These are phyloP conservation scores for Posidonia oceanica DNA, from an alignment of 116 monocot species.

Conservation along the genomic window DNA sequence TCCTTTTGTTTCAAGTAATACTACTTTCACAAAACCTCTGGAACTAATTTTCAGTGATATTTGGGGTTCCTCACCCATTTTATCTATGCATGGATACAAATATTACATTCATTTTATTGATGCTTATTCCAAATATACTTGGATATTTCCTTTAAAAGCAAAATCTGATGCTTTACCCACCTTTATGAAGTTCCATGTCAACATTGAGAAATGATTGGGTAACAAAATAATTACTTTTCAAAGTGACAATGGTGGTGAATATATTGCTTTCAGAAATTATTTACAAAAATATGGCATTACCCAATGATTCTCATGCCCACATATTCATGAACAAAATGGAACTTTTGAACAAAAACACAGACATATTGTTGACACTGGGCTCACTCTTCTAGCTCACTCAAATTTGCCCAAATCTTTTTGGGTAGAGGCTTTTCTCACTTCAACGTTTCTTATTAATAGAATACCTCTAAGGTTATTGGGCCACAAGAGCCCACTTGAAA, in stretches of 20 bases:
- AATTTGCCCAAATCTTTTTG: background rate
- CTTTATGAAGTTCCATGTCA: background rate
- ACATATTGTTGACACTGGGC: background rate
- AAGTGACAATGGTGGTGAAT: background rate
- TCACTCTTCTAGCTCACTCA: background rate
- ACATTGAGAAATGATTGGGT: background rate
- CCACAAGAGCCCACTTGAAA: background rate
- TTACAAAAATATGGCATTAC: background rate
- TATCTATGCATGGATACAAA: too few species aligned
- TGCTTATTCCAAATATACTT: too few species aligned
- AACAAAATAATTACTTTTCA: background rate
- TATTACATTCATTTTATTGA: too few species aligned
- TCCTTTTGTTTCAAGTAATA: too few species aligned
- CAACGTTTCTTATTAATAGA: background rate
- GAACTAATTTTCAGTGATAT: too few species aligned
- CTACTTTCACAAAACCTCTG: too few species aligned
- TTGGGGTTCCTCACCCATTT: too few species aligned
- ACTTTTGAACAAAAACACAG: background rate
- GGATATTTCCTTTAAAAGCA: too few species aligned
- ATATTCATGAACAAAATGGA: constrained; percentile 5
- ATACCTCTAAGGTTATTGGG: background rate
- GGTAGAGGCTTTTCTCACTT: background rate
- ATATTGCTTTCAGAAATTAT: background rate
- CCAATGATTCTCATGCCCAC: background rate
- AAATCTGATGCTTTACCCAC: background rate